Percentiles rank a stretch among this genome's conserved stretches.
Evolutionary conservation across 345 rosid species (phyloP).

Genomic region (Camelina sativa): DNA sequence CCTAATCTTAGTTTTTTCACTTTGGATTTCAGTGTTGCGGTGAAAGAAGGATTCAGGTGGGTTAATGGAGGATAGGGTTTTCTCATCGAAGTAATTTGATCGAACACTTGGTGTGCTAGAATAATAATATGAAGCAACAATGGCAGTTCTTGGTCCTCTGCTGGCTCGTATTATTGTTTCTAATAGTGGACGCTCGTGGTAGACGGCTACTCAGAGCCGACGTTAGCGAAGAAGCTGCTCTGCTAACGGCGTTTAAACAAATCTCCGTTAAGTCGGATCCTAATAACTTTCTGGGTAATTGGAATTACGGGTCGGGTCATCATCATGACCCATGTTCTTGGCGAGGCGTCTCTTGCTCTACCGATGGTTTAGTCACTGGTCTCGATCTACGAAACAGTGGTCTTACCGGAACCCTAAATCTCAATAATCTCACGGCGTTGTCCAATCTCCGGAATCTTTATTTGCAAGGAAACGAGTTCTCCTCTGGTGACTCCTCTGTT

Average conservation of each 20-base stretch:
- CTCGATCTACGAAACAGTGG: constrained; percentile 63
- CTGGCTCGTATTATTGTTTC: constrained; percentile 30
- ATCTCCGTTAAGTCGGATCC: constrained; percentile 69
- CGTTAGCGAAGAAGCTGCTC: constrained; percentile 35
- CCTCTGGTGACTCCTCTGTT: constrained; percentile 54
- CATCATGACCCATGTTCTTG: constrained; percentile 56
- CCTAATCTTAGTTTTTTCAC: not conserved
- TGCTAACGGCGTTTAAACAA: constrained; percentile 63
- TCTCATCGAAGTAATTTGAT: not conserved
- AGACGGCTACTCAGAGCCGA: constrained; percentile 27
- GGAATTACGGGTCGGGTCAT: constrained; percentile 52
- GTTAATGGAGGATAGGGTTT: constrained; percentile 13
- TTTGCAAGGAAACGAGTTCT: constrained; percentile 59
- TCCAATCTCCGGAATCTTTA: constrained; percentile 55
- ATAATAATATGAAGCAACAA: constrained; percentile 30
- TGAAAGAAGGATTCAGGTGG: not conserved
- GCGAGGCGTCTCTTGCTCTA: constrained; percentile 74
- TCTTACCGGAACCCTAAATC: constrained; percentile 60
- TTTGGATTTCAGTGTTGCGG: constrained; percentile 27
- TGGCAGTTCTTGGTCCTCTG: constrained; percentile 32
- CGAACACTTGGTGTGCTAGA: constrained; percentile 28
- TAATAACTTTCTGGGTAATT: constrained; percentile 49
- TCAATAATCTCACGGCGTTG: constrained; percentile 60
- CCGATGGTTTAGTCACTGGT: constrained; percentile 52
- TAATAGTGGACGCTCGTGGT: constrained; percentile 12